Conservation (phyloP, 495 filamentous ascomycete genomes). For the Collariella sp. region DNA sequence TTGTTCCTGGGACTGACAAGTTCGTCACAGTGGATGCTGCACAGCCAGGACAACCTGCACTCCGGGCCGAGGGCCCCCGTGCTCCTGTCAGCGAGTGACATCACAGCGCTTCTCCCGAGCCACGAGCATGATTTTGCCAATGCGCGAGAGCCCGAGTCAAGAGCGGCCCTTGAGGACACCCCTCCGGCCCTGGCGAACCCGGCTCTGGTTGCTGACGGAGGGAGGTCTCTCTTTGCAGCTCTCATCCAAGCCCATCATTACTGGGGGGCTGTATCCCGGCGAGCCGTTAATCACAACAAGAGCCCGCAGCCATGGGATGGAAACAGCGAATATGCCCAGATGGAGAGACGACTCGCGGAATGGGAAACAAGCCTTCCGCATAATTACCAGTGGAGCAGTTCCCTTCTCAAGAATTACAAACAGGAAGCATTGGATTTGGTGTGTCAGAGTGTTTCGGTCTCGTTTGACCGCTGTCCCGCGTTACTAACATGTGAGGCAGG, state of each 20-base stretch:
- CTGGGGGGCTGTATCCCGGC: conserved; percentile 42
- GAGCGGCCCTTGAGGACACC: conserved; percentile 44
- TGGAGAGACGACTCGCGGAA: conserved; percentile 30
- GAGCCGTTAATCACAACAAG: conserved; percentile 32
- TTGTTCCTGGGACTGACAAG: background rate
- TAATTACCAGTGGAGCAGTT: conserved; percentile 36
- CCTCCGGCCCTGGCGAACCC: conserved; percentile 40
- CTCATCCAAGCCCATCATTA: conserved; percentile 43
- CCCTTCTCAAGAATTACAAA: conserved; percentile 37
- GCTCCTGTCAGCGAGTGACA: conserved; percentile 39
- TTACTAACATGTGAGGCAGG: conserved; percentile 19
- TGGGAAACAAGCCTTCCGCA: conserved; percentile 39
- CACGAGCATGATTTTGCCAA: conserved; percentile 40
- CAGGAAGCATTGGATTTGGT: conserved; percentile 38
- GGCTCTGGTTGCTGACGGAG: conserved; percentile 28
- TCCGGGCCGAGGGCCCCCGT: conserved; percentile 40
- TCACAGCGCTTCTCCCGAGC: conserved; percentile 42
- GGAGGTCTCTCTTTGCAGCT: conserved; percentile 41
- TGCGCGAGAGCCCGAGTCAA: conserved; percentile 33
- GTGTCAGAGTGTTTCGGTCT: background rate
- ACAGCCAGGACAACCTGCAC: conserved; percentile 45
- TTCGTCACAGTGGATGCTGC: conserved; percentile 38
- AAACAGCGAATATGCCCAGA: conserved; percentile 34
- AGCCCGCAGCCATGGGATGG: conserved; percentile 34
- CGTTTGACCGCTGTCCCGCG: too few relatives aligned